A percentile compares a stretch with the other conserved stretches of the same genome.
Conservation (phyloP, 768 basidiomycete species). For the Termitomyces titanicus region DNA sequence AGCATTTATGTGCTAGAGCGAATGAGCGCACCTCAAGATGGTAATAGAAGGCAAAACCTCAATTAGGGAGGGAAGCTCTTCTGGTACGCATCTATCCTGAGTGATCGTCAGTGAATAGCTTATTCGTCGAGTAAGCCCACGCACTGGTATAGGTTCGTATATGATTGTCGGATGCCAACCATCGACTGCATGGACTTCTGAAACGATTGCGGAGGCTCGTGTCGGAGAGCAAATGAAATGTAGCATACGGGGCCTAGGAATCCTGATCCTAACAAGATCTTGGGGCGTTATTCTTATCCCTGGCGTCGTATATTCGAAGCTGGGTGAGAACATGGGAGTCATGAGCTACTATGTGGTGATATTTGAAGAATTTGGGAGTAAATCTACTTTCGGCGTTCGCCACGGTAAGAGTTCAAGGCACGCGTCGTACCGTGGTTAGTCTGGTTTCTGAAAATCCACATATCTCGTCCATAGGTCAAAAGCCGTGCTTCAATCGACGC, state of each 20-base stretch:
- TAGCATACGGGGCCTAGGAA: constrained; percentile 49
- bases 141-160: constrained; percentile 85
- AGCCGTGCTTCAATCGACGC: constrained; percentile 49
- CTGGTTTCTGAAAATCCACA: constrained; percentile 77
- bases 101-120: background rate
- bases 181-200: constrained; percentile 50
- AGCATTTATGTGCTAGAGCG: background rate
- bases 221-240: constrained; percentile 87
- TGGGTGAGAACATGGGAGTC: constrained; percentile 24
- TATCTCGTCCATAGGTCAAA: constrained; percentile 59
- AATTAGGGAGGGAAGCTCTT: constrained; percentile 67
- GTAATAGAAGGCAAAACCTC: constrained; percentile 54
- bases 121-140: constrained; percentile 18
- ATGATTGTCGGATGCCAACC: constrained; percentile 67
- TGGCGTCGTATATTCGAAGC: constrained; percentile 77
- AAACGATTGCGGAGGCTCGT: constrained; percentile 63
- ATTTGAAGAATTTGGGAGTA: background rate
- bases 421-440: constrained; percentile 57
- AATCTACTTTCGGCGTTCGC: constrained; percentile 65
- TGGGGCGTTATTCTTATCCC: constrained; percentile 66
- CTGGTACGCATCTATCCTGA: constrained; percentile 76
- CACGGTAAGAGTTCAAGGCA: constrained; percentile 70
- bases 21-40: constrained; percentile 57
- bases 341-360: background rate
- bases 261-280: constrained; percentile 55